Conservation (phyloP, 2,329 filamentous ascomycete species). For the Colletotrichum lupini region DNA sequence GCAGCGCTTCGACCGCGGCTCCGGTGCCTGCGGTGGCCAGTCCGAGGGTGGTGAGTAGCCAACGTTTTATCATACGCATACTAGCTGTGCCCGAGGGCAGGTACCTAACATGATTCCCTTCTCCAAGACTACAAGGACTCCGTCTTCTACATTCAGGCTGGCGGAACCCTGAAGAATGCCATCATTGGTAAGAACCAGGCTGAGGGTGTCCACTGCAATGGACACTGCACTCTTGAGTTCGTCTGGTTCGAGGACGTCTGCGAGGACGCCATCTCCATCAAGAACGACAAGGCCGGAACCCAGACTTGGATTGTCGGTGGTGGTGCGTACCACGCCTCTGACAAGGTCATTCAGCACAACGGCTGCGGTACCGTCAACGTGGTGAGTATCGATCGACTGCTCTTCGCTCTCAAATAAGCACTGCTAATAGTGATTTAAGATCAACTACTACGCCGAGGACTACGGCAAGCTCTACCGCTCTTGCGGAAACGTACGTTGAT, state of each 20-base stretch:
- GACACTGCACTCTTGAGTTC: conserved; percentile 51
- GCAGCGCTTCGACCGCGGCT: conserved; percentile 52
- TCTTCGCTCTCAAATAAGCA: background rate
- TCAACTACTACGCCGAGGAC: conserved; percentile 56
- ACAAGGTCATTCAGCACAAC: conserved; percentile 61
- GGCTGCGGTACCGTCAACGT: conserved; percentile 55
- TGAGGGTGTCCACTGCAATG: conserved; percentile 58
- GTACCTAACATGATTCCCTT: background rate
- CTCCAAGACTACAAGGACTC: conserved; percentile 51
- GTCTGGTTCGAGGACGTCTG: conserved; percentile 43
- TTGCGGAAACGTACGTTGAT: conserved; percentile 24
- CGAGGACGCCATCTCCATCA: conserved; percentile 41
- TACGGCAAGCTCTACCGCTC: conserved; percentile 56
- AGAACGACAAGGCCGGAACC: conserved; percentile 33
- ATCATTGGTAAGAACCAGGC: conserved; percentile 54
- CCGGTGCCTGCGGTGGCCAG: conserved; percentile 53
- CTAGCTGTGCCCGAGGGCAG: background rate
- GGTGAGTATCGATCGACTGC: background rate
- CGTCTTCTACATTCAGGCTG: conserved; percentile 53
- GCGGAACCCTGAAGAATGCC: conserved; percentile 58
- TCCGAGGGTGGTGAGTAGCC: conserved; percentile 49
- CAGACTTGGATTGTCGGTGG: conserved; percentile 46
- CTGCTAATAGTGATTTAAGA: background rate
- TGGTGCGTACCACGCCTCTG: conserved; percentile 55
- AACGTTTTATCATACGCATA: accelerated